These are phyloP conservation scores for Yamadazyma epiphylla DNA, from an alignment of 1,139 yeast species.

Conservation along the genomic window DNA sequence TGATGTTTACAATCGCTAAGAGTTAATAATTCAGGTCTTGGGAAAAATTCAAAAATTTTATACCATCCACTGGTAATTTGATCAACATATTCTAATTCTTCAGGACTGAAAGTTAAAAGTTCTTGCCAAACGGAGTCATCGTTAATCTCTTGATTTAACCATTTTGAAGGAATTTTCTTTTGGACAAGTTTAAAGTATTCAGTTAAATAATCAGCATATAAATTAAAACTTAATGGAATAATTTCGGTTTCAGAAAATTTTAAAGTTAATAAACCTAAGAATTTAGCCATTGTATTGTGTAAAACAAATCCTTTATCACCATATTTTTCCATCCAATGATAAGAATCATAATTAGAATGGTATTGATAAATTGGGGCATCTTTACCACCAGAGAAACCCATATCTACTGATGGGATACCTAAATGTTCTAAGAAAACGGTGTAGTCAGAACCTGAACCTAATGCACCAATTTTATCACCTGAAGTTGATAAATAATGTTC, in stretches of 20 bases:
- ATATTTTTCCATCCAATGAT: conserved; percentile 50
- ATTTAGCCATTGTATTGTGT: conserved; percentile 58
- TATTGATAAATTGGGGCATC: conserved; percentile 43
- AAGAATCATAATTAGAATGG: conserved; percentile 60
- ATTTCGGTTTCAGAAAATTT: conserved; percentile 55
- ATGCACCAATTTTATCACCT: conserved; percentile 30
- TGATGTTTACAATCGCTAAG: conserved; percentile 8
- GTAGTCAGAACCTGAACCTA: conserved; percentile 47
- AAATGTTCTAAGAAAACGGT: conserved; percentile 47
- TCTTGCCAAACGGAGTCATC: conserved; percentile 16
- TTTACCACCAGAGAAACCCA: conserved; percentile 28
- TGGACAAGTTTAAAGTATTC: conserved; percentile 27
- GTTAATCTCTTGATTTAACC: conserved; percentile 19
- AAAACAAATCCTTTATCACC: conserved; percentile 52
- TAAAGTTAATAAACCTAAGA: conserved; percentile 51
- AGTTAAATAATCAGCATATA: conserved; percentile 32
- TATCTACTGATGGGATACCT: conserved; percentile 42
- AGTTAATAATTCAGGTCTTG: conserved; percentile 23
- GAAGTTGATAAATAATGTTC: conserved; percentile 49
- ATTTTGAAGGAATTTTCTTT: conserved; percentile 28
- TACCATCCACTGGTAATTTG: conserved; percentile 24
- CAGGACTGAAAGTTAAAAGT: conserved; percentile 14
- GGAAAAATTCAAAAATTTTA: conserved; percentile 10
- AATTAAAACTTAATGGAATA: conserved; percentile 31
- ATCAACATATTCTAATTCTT: conserved; percentile 18